phyloP scores from a whole-genome alignment of 306 rosid species.

The Morella rubra region DNA sequence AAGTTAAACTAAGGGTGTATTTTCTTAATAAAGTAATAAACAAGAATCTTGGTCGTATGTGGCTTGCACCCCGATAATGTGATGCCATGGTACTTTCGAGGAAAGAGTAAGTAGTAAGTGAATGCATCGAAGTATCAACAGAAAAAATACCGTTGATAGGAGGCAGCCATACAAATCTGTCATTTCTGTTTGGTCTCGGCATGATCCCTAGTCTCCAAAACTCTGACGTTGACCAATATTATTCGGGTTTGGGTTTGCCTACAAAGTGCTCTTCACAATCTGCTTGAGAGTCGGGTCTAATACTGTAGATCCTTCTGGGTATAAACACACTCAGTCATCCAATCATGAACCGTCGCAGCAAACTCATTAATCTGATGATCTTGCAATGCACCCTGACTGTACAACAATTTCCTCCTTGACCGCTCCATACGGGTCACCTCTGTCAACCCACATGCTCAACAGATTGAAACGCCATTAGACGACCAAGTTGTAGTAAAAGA shows the following conservation, averaged over 20 bases:
- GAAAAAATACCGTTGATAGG: too few relatives aligned
- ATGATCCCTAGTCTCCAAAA: too few relatives aligned
- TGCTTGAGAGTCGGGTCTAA: constrained; percentile 90
- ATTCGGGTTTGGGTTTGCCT: constrained; percentile 73
- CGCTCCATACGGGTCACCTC: constrained; percentile 86
- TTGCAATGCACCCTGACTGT: constrained; percentile 42
- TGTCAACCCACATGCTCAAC: constrained; percentile 79
- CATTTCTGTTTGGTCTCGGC: too few relatives aligned
- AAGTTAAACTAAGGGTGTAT: too few relatives aligned
- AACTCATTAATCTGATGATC: constrained; percentile 61
- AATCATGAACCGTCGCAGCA: constrained; percentile 75
- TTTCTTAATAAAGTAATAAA: too few relatives aligned
- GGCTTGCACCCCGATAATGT: too few relatives aligned
- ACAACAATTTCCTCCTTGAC: constrained; percentile 79
- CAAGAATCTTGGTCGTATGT: too few relatives aligned
- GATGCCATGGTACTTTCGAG: too few relatives aligned
- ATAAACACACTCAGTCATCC: constrained; percentile 88
- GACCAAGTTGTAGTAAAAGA: constrained; percentile 96
- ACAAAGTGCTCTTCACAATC: constrained; percentile 85
- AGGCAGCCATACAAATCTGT: too few relatives aligned
- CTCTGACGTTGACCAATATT: too few relatives aligned
- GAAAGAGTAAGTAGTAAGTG: too few relatives aligned
- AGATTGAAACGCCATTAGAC: constrained; percentile 83
- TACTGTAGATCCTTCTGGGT: constrained; percentile 64
- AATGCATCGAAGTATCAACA: too few relatives aligned